Evolutionary conservation across 2,329 filamentous ascomycete genomes (phyloP).

Genomic region (Venturia asperata): DNA sequence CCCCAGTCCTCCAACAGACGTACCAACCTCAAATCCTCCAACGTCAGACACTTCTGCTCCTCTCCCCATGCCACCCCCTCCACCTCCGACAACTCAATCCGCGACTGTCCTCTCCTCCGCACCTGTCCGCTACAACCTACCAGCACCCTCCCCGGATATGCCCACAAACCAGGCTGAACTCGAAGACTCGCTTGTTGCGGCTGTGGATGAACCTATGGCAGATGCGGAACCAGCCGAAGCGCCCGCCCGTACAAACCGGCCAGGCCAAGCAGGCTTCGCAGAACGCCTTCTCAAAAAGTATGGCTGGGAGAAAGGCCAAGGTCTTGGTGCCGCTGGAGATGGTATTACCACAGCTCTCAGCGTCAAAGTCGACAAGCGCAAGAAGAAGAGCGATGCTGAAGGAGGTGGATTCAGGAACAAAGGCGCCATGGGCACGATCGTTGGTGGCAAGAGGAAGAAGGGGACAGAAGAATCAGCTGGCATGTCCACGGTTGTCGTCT

Average conservation of each 20-base stretch:
- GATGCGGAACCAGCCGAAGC: slow-evolving; percentile 28
- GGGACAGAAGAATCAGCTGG: slow-evolving; percentile 31
- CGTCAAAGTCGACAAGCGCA: slow-evolving; percentile 78
- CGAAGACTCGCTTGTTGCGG: slow-evolving; percentile 39
- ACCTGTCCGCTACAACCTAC: slow-evolving; percentile 63
- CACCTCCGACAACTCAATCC: slow-evolving; percentile 27
- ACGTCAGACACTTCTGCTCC: slow-evolving; percentile 16
- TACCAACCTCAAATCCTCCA: slow-evolving; percentile 19
- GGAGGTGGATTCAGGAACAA: slow-evolving; percentile 70
- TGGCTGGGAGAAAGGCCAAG: slow-evolving; percentile 83
- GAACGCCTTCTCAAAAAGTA: slow-evolving; percentile 87
- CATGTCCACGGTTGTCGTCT: slow-evolving; percentile 75
- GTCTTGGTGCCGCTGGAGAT: slow-evolving; percentile 71
- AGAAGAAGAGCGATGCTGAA: slow-evolving; percentile 69
- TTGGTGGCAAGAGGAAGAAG: slow-evolving; percentile 61
- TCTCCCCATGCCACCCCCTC: slow-evolving; percentile 20
- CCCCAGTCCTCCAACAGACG: slow-evolving; percentile 16
- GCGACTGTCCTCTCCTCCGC: slow-evolving; percentile 66
- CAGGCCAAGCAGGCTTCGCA: slow-evolving; percentile 78
- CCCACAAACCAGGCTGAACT: slow-evolving; percentile 47
- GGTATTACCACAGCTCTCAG: slow-evolving; percentile 81
- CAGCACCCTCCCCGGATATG: slow-evolving; percentile 45
- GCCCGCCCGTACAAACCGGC: slow-evolving; percentile 54
- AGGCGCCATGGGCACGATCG: slow-evolving; percentile 66
- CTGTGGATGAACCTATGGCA: slow-evolving; percentile 28